A percentile compares a stretch with the other conserved stretches of the same genome.
phyloP scores from a whole-genome alignment of 2,329 filamentous ascomycete species.

The Fusarium miscanthi region DNA sequence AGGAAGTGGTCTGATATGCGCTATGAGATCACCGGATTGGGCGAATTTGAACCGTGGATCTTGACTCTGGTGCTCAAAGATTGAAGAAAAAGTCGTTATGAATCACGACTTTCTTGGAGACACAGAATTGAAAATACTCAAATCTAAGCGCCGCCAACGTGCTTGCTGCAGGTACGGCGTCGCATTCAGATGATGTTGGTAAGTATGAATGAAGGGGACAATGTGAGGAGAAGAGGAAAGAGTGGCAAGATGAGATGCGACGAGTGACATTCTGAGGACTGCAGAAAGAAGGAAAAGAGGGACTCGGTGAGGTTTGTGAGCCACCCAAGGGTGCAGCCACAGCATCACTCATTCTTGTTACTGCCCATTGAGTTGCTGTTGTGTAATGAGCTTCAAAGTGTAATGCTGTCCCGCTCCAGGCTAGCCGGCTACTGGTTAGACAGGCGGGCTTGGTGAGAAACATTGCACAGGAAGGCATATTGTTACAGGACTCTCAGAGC shows the following conservation, averaged over 20 bases:
- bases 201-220: constrained; percentile 24
- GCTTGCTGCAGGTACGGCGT: constrained; percentile 40
- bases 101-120: not conserved
- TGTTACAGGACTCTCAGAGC: not conserved
- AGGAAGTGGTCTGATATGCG: constrained; percentile 44
- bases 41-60: constrained; percentile 1
- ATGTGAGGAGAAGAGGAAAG: not conserved
- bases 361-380: constrained; percentile 24
- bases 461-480: not conserved
- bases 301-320: not conserved
- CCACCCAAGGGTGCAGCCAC: constrained; percentile 35
- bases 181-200: constrained; percentile 8
- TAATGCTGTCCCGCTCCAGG: constrained; percentile 5
- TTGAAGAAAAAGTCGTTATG: not conserved
- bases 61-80: not conserved
- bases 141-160: constrained; percentile 24
- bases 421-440: constrained; percentile 4
- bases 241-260: constrained; percentile 18
- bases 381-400: constrained; percentile 22
- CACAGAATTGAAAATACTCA: not conserved
- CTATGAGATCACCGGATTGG: constrained; percentile 39
- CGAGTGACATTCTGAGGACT: constrained; percentile 26
- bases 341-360: constrained; percentile 23
- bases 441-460: not conserved
- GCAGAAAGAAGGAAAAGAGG: not conserved